These are phyloP conservation scores for maize (Zea mays) DNA, from an alignment of 176 grass and related monocot species.

Conservation along the genomic window DNA sequence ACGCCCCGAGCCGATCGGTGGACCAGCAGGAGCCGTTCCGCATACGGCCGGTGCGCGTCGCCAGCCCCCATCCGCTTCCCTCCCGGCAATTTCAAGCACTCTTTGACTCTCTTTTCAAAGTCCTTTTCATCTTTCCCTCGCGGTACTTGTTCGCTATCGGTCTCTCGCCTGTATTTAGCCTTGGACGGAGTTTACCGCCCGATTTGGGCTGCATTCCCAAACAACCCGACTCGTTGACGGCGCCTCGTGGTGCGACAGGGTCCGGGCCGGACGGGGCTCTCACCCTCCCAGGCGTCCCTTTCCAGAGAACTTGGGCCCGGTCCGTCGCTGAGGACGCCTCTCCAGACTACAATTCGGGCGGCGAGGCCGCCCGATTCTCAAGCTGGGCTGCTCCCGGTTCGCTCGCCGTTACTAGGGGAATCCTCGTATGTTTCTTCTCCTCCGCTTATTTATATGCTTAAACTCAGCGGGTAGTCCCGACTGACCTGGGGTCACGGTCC, in stretches of 20 bases:
- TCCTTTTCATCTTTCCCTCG: slow-evolving; percentile 71
- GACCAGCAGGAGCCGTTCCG: slow-evolving; percentile 11
- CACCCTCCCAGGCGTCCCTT: slow-evolving; percentile 51
- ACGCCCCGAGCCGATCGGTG: neutral
- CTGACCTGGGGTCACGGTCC: no score
- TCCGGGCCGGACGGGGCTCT: slow-evolving; percentile 56
- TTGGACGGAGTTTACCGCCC: slow-evolving; percentile 55
- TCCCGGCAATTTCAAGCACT: slow-evolving; percentile 56
- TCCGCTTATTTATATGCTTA: slow-evolving; percentile 6
- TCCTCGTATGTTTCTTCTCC: slow-evolving; percentile 40
- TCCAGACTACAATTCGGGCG: no score
- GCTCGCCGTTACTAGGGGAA: slow-evolving; percentile 50
- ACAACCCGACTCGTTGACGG: slow-evolving; percentile 49
- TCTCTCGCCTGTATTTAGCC: slow-evolving; percentile 68
- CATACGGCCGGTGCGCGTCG: slow-evolving; percentile 14
- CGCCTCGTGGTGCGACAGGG: slow-evolving; percentile 53
- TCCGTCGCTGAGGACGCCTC: no score
- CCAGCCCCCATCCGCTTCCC: no score
- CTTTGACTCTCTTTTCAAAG: slow-evolving; percentile 80
- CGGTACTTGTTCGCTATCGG: slow-evolving; percentile 24
- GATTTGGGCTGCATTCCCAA: slow-evolving; percentile 52
- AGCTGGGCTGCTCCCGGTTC: slow-evolving; percentile 36
- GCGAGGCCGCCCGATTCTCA: neutral
- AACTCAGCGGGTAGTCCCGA: no score
- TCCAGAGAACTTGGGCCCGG: slow-evolving; percentile 41